Evolutionary conservation across 2,329 filamentous ascomycete genomes (phyloP), one percentile per base, ranked within the genome.

Genomic region (Fusarium sublunatum): DNA sequence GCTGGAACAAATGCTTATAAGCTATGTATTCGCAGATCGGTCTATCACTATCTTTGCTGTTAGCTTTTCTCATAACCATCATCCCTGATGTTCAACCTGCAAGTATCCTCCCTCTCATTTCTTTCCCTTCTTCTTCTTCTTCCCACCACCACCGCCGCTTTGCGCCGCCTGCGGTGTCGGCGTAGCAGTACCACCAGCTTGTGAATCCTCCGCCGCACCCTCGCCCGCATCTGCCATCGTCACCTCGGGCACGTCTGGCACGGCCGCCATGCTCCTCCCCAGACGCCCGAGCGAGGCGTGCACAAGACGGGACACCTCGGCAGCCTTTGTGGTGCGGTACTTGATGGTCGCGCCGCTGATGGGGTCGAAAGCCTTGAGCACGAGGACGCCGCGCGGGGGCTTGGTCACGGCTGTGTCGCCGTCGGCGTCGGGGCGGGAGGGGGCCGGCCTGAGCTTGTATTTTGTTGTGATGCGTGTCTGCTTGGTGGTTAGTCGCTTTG

Each of bases 401-500:
- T 83, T 82, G 5, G 72, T 64, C 46, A 69, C 51, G n/a, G 70
- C 54, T 60, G 73, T 63, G 61, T 67, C 59, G 70, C 68, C 65
- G 62, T 67, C 68, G 25, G 61, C 65, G 41, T 67, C 64, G 58
- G 70, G 45, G 44, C 73, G 72, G 49, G 72, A 53, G 48, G 64
- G 48, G 7, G 50, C 58, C 42, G 82, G 80, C 31, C 82, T 79
- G 75, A 94, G 88, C 74, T 87, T 89, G 86, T 98, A 99, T 83
- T 91, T 93, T 64, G 93, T 97, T 68, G 92, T 96, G 80, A 98
- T 92, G 73, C 88, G 87, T 43, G 94, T 93, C 93, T 97, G 72
- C 26, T 31, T 46, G 26, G 34, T 57, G n/a, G 38, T 57, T 36
- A 47, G 54, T 66, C 52, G 46, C 31, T 49, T 19, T 19, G 25